Evolutionary conservation across 306 rosid genomes (phyloP), one percentile per base, ranked within the genome.

Genomic region (Psophocarpus tetragonolobus): DNA sequence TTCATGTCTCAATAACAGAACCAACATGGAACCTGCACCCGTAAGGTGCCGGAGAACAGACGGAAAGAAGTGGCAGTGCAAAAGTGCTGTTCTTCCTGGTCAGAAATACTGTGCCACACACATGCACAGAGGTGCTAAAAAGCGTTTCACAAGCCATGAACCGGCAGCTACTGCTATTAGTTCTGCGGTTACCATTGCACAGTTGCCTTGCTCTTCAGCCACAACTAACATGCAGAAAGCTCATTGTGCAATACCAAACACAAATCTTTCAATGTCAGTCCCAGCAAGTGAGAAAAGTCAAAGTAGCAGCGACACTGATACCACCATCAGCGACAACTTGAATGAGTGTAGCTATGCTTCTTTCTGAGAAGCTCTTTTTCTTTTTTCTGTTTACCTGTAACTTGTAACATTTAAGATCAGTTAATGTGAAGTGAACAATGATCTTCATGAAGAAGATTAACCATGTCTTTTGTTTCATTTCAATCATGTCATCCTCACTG

Each of bases 61-160:
- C 1, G 98, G 97, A 26, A 94, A 90, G 86, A 94, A 89, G 75
- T 94, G 98, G 98, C 84, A 91, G 48, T 94, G 98, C 87, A 84
- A 87, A 80, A 76, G 88, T 21, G 87, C 70, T 13, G 86, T 80
- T 48, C 80, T 94, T 75, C 88, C 92, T 1, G 80, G 86, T 54
- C 90, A 87, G 64, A 94, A 94, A 70, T 91, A 94, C 76, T 90
- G 98, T 73, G 85, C 72, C 18, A 79, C 87, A 13, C 98, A 94
- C 68, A 79, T 90, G 90, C 92, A 91, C 76, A 84, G 97, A 84
- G 98, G 97, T 21, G 87, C 90, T 32, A 91, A 91, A 82, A 89
- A 72, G 89, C 92, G 85, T 24, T 36, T 38, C 18, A 42, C 53
- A 17, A 62, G 29, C 38, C 21, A 56, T 74, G 82, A 75, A 83